Evolutionary conservation across 148 eudicot genomes (phyloP).

Genomic region (Rhododendron henanense): DNA sequence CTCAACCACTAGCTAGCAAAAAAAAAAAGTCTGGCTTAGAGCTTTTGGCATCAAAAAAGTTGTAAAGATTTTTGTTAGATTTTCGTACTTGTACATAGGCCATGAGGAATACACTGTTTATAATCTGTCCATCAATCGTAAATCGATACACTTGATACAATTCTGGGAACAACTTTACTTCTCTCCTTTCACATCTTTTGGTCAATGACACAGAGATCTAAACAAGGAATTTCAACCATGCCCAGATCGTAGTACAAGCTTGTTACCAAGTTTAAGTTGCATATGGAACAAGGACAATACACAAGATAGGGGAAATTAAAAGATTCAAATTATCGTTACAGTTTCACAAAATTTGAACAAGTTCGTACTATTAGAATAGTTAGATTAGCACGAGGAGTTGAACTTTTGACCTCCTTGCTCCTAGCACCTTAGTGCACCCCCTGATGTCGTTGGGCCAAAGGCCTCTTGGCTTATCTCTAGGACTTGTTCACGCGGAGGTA

Average conservation of each 20-base stretch:
- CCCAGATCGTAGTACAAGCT: too few species aligned
- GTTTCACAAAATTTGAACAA: too few species aligned
- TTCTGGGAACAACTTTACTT: neutral
- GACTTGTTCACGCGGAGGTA: too few species aligned
- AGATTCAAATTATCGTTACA: too few species aligned
- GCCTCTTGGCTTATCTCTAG: too few species aligned
- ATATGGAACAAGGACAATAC: too few species aligned
- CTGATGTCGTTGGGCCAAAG: neutral
- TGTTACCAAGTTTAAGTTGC: too few species aligned
- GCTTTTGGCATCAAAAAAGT: neutral
- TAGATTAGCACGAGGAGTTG: too few species aligned
- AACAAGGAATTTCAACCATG: too few species aligned
- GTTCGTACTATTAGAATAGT: too few species aligned
- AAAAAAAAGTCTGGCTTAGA: neutral
- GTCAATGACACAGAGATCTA: neutral
- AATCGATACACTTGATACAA: neutral
- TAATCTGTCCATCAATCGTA: neutral
- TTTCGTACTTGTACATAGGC: neutral
- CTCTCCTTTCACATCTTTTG: neutral
- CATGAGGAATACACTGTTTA: neutral
- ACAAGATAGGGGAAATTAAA: too few species aligned
- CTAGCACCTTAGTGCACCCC: neutral
- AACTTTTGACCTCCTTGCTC: too few species aligned
- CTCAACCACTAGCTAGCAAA: conserved; percentile 33
- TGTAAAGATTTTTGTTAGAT: neutral